Conservation (phyloP, 352 stramenopile genomes). For the Phytopythium montanum region DNA sequence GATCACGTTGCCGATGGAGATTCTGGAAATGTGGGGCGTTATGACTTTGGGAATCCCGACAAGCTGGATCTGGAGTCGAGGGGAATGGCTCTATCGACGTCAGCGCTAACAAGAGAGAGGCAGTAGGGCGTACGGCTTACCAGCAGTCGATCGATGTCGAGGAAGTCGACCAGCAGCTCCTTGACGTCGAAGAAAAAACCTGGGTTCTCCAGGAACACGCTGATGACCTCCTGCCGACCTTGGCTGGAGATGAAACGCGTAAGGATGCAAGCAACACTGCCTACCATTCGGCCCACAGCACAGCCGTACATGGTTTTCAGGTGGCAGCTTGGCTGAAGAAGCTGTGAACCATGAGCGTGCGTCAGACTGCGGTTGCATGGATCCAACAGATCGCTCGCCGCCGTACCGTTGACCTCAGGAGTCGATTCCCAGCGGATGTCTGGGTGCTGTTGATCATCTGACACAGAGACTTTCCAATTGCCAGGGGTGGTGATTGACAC, state of each 20-base stretch:
- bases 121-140: constrained; percentile 16
- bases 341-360: constrained; percentile 25
- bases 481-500: not conserved
- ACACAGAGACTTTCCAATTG: constrained; percentile 53
- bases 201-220: constrained; percentile 72
- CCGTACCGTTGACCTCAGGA: constrained; percentile 71
- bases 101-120: not conserved
- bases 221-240: constrained; percentile 66
- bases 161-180: constrained; percentile 67
- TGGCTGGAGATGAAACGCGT: constrained; percentile 27
- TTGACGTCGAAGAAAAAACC: constrained; percentile 81
- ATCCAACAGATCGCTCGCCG: not conserved
- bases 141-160: constrained; percentile 71
- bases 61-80: constrained; percentile 51
- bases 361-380: not conserved
- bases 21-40: constrained; percentile 59
- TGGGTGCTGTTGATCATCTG: constrained; percentile 77
- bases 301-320: constrained; percentile 71
- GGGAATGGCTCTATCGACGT: constrained; percentile 1
- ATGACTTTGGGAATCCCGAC: constrained; percentile 78
- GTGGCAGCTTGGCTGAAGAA: constrained; percentile 72
- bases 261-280: not conserved
- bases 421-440: constrained; percentile 68
- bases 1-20: constrained; percentile 77
- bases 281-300: not conserved